phyloP scores from a whole-genome alignment of 2,329 filamentous ascomycete species.

The Pseudopyricularia cyperi region DNA sequence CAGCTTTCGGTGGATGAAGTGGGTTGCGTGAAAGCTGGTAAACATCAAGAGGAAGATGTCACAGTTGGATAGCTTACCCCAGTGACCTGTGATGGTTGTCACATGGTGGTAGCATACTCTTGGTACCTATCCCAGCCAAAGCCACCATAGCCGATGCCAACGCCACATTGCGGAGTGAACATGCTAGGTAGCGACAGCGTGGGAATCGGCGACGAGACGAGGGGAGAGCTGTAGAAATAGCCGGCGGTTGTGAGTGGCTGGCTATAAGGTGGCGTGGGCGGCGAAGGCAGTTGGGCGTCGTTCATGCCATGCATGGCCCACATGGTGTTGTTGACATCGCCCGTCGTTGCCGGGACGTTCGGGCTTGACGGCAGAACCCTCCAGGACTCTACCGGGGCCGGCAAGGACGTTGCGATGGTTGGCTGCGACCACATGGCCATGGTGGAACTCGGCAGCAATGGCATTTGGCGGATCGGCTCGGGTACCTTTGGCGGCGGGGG shows the following conservation, averaged over 20 bases:
- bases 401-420: conserved; percentile 44
- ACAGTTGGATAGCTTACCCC: conserved; percentile 32
- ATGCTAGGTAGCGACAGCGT: conserved; percentile 75
- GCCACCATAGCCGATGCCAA: conserved; percentile 59
- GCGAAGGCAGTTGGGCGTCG: conserved; percentile 60
- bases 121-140: conserved; percentile 83
- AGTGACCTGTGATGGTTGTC: conserved; percentile 45
- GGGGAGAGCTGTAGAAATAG: conserved; percentile 69
- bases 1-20: background rate
- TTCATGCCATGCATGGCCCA: conserved; percentile 65
- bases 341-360: conserved; percentile 50
- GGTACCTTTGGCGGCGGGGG: conserved; percentile 78
- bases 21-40: background rate
- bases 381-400: conserved; percentile 73
- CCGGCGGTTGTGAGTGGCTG: conserved; percentile 62
- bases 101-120: conserved; percentile 80
- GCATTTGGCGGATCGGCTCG: conserved; percentile 76
- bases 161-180: conserved; percentile 73
- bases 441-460: conserved; percentile 71
- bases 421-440: conserved; percentile 72
- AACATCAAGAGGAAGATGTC: conserved; percentile 19
- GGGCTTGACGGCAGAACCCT: conserved; percentile 83
- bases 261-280: conserved; percentile 64
- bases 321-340: conserved; percentile 58
- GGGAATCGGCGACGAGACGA: conserved; percentile 60